These are phyloP conservation scores for Fusarium pseudonygamai DNA, from an alignment of 2,329 filamentous ascomycete genomes.

Conservation along the genomic window DNA sequence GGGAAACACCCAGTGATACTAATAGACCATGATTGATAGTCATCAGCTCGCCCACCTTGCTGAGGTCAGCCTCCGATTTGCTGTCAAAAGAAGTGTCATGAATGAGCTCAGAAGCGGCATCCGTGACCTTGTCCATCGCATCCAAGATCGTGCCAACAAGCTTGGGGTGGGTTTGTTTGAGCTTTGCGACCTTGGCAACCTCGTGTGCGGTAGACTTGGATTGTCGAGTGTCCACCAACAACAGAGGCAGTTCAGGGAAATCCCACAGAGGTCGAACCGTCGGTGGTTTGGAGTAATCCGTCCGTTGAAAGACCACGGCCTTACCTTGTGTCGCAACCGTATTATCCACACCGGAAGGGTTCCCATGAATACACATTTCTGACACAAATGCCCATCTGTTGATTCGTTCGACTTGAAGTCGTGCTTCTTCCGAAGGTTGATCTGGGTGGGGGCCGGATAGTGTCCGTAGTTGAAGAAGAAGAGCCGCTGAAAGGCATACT, in stretches of 20 bases:
- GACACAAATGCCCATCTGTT: constrained; percentile 98
- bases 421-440: constrained; percentile 87
- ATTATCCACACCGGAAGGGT: constrained; percentile 96
- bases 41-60: constrained; percentile 85
- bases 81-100: constrained; percentile 73
- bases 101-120: constrained; percentile 64
- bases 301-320: constrained; percentile 88
- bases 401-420: constrained; percentile 90
- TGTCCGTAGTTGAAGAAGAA: constrained; percentile 88
- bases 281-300: constrained; percentile 80
- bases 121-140: constrained; percentile 80
- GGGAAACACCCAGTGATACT: constrained; percentile 91
- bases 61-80: constrained; percentile 69
- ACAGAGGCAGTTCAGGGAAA: constrained; percentile 90
- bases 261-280: constrained; percentile 79
- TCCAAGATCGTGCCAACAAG: constrained; percentile 85
- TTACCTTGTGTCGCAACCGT: constrained; percentile 94
- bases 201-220: constrained; percentile 85
- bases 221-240: constrained; percentile 90
- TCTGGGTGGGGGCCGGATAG: constrained; percentile 91
- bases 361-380: constrained; percentile 97
- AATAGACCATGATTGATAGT: constrained; percentile 93
- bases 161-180: constrained; percentile 77
- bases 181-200: constrained; percentile 82
- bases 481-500: constrained; percentile 85